Evolutionary conservation across 2,329 filamentous ascomycete genomes (phyloP).

Genomic region (Trematosphaeria pertusa): DNA sequence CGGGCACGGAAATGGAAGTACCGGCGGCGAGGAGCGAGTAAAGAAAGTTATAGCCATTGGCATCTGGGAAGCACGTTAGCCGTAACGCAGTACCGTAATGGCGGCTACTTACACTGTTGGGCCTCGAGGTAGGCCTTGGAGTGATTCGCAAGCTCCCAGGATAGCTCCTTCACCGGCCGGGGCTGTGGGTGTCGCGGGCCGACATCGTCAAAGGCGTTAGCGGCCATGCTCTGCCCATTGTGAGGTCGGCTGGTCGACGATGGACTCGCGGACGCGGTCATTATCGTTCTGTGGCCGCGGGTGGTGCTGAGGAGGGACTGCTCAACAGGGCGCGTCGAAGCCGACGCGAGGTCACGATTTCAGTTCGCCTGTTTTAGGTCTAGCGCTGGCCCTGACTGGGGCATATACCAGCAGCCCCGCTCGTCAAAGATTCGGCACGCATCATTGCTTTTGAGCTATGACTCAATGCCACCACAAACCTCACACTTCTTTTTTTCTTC

Average conservation of each 20-base stretch:
- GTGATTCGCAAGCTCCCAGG: slow-evolving; percentile 46
- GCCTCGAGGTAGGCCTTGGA: slow-evolving; percentile 46
- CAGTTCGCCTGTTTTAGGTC: neutral
- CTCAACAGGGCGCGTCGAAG: neutral
- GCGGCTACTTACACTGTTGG: slow-evolving; percentile 34
- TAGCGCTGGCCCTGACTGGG: no score
- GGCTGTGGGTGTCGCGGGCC: slow-evolving; percentile 34
- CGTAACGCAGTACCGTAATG: neutral
- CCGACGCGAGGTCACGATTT: slow-evolving; percentile 9
- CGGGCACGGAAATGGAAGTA: slow-evolving; percentile 41
- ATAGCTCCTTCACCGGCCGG: slow-evolving; percentile 39
- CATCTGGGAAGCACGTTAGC: slow-evolving; percentile 28
- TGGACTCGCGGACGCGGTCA: neutral
- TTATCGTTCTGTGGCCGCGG: neutral
- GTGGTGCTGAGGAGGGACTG: neutral
- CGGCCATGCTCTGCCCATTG: slow-evolving; percentile 4
- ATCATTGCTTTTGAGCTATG: no score
- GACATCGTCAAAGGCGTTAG: slow-evolving; percentile 29
- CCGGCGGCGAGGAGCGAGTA: slow-evolving; percentile 41
- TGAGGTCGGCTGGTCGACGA: neutral
- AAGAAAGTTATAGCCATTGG: slow-evolving; percentile 44
- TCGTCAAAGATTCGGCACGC: no score
- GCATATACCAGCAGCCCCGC: no score
- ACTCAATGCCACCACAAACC: no score
- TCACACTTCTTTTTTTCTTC: no score